These are phyloP conservation scores for Cyathus striatus DNA, from an alignment of 768 basidiomycete species.

Conservation along the genomic window DNA sequence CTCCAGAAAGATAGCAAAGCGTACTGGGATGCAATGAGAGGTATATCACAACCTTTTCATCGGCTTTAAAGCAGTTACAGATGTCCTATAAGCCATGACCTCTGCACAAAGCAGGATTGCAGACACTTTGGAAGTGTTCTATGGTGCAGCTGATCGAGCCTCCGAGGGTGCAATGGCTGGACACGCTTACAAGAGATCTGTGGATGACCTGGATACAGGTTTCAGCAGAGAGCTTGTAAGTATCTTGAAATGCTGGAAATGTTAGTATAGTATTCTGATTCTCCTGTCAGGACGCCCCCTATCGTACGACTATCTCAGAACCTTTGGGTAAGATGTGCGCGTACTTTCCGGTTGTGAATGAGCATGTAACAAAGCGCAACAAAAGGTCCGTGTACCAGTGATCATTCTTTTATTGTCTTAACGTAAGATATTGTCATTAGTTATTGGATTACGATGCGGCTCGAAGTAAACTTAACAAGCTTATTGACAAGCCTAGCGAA, in stretches of 20 bases:
- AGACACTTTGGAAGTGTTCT: constrained; percentile 92
- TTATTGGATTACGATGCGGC: constrained; percentile 94
- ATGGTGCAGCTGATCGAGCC: constrained; percentile 74
- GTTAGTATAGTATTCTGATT: not conserved
- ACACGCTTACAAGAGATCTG: constrained; percentile 92
- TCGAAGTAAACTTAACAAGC: constrained; percentile 82
- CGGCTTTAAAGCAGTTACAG: not conserved
- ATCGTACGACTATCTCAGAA: constrained; percentile 91
- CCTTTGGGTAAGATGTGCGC: constrained; percentile 96
- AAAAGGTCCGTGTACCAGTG: constrained; percentile 88
- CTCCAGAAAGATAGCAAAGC: constrained; percentile 95
- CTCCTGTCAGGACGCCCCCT: constrained; percentile 75
- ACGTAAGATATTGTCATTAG: constrained; percentile 31
- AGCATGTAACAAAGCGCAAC: constrained; percentile 89
- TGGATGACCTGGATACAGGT: constrained; percentile 87
- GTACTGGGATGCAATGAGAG: constrained; percentile 92
- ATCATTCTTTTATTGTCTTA: not conserved
- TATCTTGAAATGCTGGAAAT: constrained; percentile 6
- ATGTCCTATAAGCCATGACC: constrained; percentile 74
- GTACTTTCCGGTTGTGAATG: constrained; percentile 91
- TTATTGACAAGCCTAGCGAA: constrained; percentile 88
- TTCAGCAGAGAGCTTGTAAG: constrained; percentile 82
- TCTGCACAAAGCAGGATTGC: constrained; percentile 89
- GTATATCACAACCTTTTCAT: constrained; percentile 35
- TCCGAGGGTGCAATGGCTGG: constrained; percentile 96